Conservation (phyloP, 2,329 filamentous ascomycete species). For the Pseudopithomyces maydicus region DNA sequence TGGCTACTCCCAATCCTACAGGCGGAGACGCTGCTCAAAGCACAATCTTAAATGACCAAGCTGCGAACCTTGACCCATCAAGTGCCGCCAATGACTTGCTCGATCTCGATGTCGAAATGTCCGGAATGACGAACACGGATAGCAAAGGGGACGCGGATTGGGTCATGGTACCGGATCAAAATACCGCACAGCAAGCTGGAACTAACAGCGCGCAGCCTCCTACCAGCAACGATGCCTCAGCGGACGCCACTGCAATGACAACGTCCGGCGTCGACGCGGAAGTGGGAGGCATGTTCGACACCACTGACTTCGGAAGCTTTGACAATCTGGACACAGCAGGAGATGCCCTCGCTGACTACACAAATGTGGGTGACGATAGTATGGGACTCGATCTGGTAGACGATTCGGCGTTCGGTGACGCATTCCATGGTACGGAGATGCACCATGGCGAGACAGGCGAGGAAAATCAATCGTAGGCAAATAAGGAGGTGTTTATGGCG, state of each 20-base stretch:
- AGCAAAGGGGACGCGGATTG: conserved; percentile 41
- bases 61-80: conserved; percentile 27
- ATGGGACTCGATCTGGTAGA: conserved; percentile 46
- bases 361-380: conserved; percentile 39
- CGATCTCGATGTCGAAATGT: conserved; percentile 61
- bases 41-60: conserved; percentile 32
- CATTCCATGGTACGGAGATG: conserved; percentile 46
- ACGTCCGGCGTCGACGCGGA: conserved; percentile 35
- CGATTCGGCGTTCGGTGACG: conserved; percentile 47
- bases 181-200: conserved; percentile 23
- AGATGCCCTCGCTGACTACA: conserved; percentile 46
- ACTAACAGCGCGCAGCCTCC: conserved; percentile 21
- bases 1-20: conserved; percentile 58
- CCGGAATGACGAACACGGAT: conserved; percentile 54
- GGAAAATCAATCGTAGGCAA: conserved; percentile 22
- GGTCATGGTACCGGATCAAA: conserved; percentile 40
- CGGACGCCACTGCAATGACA: conserved; percentile 18
- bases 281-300: conserved; percentile 44
- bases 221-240: conserved; percentile 21
- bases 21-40: conserved; percentile 23
- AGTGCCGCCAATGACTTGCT: conserved; percentile 40
- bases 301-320: conserved; percentile 42
- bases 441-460: conserved; percentile 38
- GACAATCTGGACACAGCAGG: conserved; percentile 47
- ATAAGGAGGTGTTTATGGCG: conserved; percentile 13